Conservation (phyloP, 805 yeast species). For the Tanozyma kutaoensis region DNA sequence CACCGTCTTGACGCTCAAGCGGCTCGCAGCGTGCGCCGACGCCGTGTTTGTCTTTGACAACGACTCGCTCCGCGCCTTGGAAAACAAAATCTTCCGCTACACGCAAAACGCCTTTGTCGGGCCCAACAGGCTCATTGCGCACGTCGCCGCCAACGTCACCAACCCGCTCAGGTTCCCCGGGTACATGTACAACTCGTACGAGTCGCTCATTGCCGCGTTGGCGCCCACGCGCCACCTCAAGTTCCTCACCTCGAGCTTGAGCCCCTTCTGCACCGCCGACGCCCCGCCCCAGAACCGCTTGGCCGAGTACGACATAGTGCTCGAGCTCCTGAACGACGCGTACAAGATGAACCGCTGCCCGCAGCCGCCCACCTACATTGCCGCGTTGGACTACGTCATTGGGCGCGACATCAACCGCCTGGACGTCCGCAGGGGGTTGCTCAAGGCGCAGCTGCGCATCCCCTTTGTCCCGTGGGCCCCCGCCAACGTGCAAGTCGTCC, state of each 20-base stretch:
- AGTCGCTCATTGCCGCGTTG: slow-evolving; percentile 67
- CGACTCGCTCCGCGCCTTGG: slow-evolving; percentile 64
- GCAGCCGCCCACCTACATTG: slow-evolving; percentile 37
- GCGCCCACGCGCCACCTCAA: slow-evolving; percentile 81
- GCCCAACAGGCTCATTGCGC: slow-evolving; percentile 74
- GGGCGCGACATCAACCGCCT: slow-evolving; percentile 49
- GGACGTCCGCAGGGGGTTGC: slow-evolving; percentile 58
- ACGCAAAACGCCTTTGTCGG: slow-evolving; percentile 50
- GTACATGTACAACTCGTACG: slow-evolving; percentile 76
- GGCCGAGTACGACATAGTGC: slow-evolving; percentile 73
- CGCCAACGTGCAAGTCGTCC: slow-evolving; percentile 63
- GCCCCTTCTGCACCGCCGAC: too few relatives aligned
- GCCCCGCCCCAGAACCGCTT: too few relatives aligned
- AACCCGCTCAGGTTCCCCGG: slow-evolving; percentile 87
- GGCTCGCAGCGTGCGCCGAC: slow-evolving; percentile 78
- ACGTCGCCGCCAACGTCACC: slow-evolving; percentile 73
- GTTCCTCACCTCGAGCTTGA: slow-evolving; percentile 13
- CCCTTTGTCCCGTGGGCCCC: slow-evolving; percentile 82
- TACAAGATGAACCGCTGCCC: slow-evolving; percentile 43
- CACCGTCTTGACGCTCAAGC: slow-evolving; percentile 65
- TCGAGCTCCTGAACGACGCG: slow-evolving; percentile 70
- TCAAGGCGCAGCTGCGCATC: slow-evolving; percentile 52
- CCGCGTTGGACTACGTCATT: slow-evolving; percentile 56
- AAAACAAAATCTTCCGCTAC: slow-evolving; percentile 30
- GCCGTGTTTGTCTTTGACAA: slow-evolving; percentile 86